Evolutionary conservation across 805 yeast genomes (phyloP).

Genomic region (Yarrowia porcina): DNA sequence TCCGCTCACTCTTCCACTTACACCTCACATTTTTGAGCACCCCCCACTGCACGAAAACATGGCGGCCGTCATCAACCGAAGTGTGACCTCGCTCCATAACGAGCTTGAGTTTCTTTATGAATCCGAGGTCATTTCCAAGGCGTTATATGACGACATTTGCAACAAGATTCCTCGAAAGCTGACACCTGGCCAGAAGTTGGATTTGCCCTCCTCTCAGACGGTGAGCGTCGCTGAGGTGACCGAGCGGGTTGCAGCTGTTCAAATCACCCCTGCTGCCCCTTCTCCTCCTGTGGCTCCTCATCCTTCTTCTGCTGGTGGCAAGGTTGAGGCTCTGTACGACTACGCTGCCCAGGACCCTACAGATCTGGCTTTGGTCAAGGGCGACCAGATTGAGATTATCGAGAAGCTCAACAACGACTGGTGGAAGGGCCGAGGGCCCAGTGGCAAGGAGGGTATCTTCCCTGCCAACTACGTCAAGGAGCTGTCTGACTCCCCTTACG

Average conservation of each 20-base stretch:
- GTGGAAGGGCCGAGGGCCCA: slow-evolving; percentile 72
- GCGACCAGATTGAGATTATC: slow-evolving; percentile 64
- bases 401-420: slow-evolving; percentile 81
- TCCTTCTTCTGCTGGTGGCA: slow-evolving; percentile 28
- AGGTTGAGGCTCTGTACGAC: slow-evolving; percentile 65
- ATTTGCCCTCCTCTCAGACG: slow-evolving; percentile 39
- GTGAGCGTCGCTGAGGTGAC: slow-evolving; percentile 52
- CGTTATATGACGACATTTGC: slow-evolving; percentile 50
- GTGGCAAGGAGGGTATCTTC: slow-evolving; percentile 72
- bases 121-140: slow-evolving; percentile 64
- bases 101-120: slow-evolving; percentile 79
- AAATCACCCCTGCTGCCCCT: slow-evolving; percentile 30
- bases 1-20: background rate
- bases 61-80: slow-evolving; percentile 55
- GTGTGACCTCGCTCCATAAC: slow-evolving; percentile 68
- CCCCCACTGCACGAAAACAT: background rate
- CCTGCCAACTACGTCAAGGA: slow-evolving; percentile 79
- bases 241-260: slow-evolving; percentile 36
- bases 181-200: slow-evolving; percentile 24
- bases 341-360: slow-evolving; percentile 71
- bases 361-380: slow-evolving; percentile 62
- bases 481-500: background rate
- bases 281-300: slow-evolving; percentile 29
- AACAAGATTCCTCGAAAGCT: slow-evolving; percentile 52
- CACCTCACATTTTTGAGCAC: too few species aligned